These are phyloP conservation scores for Ceratocystis albifundus DNA, from an alignment of 2,329 filamentous ascomycete species.

Conservation along the genomic window DNA sequence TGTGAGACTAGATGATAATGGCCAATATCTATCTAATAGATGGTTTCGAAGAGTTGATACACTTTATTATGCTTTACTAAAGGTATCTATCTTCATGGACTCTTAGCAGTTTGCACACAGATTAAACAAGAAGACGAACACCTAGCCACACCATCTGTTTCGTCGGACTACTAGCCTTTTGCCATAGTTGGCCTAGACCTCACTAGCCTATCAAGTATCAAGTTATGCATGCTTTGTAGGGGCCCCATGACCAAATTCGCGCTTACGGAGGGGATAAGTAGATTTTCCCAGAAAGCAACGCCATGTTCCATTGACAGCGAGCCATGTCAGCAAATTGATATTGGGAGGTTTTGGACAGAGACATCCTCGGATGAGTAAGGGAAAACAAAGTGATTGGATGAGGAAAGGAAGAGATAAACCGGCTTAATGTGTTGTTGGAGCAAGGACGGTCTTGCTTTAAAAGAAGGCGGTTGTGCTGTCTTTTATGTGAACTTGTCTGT, in stretches of 20 bases:
- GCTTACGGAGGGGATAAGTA: too few species aligned
- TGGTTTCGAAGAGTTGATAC: too few species aligned
- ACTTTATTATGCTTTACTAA: too few species aligned
- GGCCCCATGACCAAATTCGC: not conserved
- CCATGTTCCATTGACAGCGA: not conserved
- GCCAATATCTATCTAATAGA: too few species aligned
- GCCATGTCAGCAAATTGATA: not conserved
- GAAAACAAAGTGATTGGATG: not conserved
- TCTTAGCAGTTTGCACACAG: too few species aligned
- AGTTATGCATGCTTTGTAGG: not conserved
- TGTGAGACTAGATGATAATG: too few species aligned
- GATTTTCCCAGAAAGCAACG: not conserved
- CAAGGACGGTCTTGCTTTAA: not conserved
- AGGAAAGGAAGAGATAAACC: not conserved
- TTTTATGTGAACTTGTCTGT: not conserved
- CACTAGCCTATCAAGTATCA: not conserved
- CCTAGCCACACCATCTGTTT: not conserved
- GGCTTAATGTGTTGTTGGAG: not conserved
- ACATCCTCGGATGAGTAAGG: not conserved
- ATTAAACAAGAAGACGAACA: not conserved
- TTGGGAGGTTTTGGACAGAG: not conserved
- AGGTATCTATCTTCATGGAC: too few species aligned
- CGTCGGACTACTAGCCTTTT: not conserved
- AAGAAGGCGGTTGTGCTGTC: not conserved
- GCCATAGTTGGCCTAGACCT: not conserved